These are phyloP conservation scores for Claviceps pazoutovae DNA, from an alignment of 2,329 filamentous ascomycete genomes.

Conservation along the genomic window DNA sequence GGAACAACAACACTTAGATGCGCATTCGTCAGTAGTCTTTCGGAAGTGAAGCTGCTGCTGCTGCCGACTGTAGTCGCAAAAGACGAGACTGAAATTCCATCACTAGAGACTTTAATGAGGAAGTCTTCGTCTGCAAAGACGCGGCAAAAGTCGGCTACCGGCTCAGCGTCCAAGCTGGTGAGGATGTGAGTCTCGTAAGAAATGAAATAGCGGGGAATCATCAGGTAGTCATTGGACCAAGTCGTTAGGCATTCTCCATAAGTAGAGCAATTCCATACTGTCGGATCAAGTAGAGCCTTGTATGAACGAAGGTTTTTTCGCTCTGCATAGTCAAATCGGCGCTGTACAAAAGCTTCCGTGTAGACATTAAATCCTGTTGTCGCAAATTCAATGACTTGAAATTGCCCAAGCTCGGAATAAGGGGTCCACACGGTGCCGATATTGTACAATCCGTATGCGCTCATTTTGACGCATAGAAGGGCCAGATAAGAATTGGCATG, in stretches of 20 bases:
- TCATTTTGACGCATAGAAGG: conserved; percentile 2
- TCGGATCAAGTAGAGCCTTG: too few species aligned
- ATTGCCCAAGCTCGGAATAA: too few species aligned
- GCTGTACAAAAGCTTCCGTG: conserved; percentile 4
- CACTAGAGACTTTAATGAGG: neutral
- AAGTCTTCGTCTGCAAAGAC: conserved; percentile 3
- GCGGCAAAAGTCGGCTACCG: neutral
- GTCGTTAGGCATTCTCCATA: neutral
- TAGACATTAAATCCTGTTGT: conserved; percentile 2
- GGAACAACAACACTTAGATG: too few species aligned
- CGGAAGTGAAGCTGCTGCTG: neutral
- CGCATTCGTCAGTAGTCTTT: neutral
- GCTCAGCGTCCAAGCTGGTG: too few species aligned
- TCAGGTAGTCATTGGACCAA: neutral
- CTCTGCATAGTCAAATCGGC: neutral
- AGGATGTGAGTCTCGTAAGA: neutral
- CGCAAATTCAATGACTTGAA: neutral
- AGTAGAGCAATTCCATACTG: too few species aligned
- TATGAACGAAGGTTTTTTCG: neutral
- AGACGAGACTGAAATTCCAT: conserved; percentile 1
- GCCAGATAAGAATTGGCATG: neutral
- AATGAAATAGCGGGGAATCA: neutral
- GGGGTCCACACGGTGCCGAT: neutral
- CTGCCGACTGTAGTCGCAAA: neutral
- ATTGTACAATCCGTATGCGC: conserved; percentile 1